Evolutionary conservation across 768 basidiomycete genomes (phyloP), one percentile per base, ranked within the genome.

Genomic region (Boletus sp.): DNA sequence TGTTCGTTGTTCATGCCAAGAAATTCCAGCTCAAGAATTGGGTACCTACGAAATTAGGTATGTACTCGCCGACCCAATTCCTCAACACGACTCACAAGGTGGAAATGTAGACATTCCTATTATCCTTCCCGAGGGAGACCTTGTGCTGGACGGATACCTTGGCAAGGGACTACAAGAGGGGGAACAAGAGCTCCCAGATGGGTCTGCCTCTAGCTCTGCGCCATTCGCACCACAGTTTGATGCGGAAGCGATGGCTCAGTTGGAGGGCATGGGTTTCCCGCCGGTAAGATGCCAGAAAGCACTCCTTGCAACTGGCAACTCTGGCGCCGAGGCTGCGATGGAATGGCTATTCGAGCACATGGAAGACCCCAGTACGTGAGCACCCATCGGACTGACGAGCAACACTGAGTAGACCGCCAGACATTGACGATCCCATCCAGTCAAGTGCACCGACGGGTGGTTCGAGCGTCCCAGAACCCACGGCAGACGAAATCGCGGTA

Each of bases 1-100:
- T 93, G 1, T 80, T 98, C 0, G 86, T 96, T 8, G 72, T 99
- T 1, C 95, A 97, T 60, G 87, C 93, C 42, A 92, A 90, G 68
- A 96, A 96, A 65, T 98, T 97, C 77, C 91, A 94, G 71, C 81
- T 96, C 5, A 88, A 94, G 41, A 93, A 94, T 63, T 98, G 97
- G 97, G 92, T 99, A 1, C 97, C 97, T 0, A 81, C 88, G 4
- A 99, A 99, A 73, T 79, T 98, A 30, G 92, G 94, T 93, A 59
- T 17, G 84, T 67, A 7, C 30, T 42, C 7, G 28, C 36, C n/a
- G 3, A 40, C 7, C 3, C 28, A n/a, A 10, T 4, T 44, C 1
- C 17, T 51, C 2, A 49, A 47, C 41, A 39, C 47, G 15, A 39
- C 30, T 55, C 9, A 67, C 32, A 24, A 18, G 29, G n/a, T 18